Base-by-base conservation (phyloP, 2,329 filamentous ascomycete genomes). In the Aureobasidium sp. region DNA sequence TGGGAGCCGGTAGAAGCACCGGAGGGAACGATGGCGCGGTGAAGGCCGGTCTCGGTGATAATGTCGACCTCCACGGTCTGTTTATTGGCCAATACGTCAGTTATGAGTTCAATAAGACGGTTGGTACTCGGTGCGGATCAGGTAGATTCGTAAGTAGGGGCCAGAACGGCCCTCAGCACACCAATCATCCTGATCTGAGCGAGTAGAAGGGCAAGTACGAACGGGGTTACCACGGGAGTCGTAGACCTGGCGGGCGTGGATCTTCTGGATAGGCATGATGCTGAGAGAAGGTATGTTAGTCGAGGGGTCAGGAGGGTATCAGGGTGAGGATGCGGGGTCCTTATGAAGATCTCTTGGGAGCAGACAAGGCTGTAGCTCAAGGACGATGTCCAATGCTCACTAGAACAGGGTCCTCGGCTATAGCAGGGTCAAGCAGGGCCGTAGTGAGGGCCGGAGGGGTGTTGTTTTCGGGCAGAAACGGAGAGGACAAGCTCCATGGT, bases 1-100 rank as follows among this genome's bases (percentile, higher is more conserved):
- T 81, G 77, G 63, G 78, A 79, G 67, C 79, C 91, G 73, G 92
- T 97, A 72, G 93, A 97, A 73, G 93, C 93, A 78, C 93, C 93
- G 69, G 92, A 97, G 73, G 93, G 93, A 67, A 97, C 93, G 76
- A 97, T 97, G 77, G 93, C 92, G 75, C 93, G 91, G 87, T 97
- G 92, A 67, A 97, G 87, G 75, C 93, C 93, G 72, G 89, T 95
- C 82, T 96, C 91, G 25, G 44, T 47, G 22, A 47, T 25, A 9
- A 34, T 34, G 12, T 34, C 31, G 31, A 34, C 31, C 9, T 34
- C 31, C 6, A 34, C 31, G 2, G 31, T 34, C 29, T 31, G 3
- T 27, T 6, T 14, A 27, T 15, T 45, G 22, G 12, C 42, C 42
- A 25, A 5, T 25, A 27, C 27, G 44, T 45, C 22, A 45, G 44